Conservation (phyloP, 208 protist species). For the Lotmaria passim region DNA sequence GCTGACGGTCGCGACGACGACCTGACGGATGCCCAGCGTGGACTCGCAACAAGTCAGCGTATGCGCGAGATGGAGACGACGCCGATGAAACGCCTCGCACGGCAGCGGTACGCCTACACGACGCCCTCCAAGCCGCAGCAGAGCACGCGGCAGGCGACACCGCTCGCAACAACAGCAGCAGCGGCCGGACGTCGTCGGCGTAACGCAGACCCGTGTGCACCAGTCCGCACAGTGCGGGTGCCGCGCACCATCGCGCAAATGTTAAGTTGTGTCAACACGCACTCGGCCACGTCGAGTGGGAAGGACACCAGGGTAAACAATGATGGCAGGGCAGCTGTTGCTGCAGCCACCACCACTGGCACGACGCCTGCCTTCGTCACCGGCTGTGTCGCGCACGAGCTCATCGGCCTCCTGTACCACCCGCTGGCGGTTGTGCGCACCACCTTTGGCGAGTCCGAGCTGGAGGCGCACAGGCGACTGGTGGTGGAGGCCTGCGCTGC, state of each 20-base stretch:
- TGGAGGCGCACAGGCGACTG: slow-evolving; percentile 30
- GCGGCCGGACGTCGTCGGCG: slow-evolving; percentile 4
- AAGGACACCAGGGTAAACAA: too few species aligned
- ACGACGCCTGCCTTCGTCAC: slow-evolving; percentile 13
- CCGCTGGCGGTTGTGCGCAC: slow-evolving; percentile 73
- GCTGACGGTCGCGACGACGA: not conserved
- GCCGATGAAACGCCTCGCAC: slow-evolving; percentile 49
- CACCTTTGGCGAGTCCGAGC: slow-evolving; percentile 63
- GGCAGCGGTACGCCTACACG: slow-evolving; percentile 44
- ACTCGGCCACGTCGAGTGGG: not conserved
- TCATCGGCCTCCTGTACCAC: slow-evolving; percentile 67
- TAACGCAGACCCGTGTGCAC: slow-evolving; percentile 7
- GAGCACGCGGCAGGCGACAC: not conserved
- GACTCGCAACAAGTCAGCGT: slow-evolving; percentile 53
- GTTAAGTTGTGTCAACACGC: too few species aligned
- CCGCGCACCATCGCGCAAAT: slow-evolving; percentile 21
- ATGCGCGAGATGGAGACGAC: slow-evolving; percentile 82
- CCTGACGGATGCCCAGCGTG: slow-evolving; percentile 41
- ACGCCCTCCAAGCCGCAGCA: slow-evolving; percentile 12
- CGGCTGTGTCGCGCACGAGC: slow-evolving; percentile 40
- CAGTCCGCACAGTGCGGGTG: slow-evolving; percentile 22
- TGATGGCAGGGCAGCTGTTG: too few species aligned
- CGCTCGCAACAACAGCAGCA: not conserved
- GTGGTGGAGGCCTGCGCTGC: not conserved
- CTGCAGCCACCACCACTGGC: not conserved